Conservation (phyloP, 441 rosid genomes). For the Cnidoscolus chayamansa region DNA sequence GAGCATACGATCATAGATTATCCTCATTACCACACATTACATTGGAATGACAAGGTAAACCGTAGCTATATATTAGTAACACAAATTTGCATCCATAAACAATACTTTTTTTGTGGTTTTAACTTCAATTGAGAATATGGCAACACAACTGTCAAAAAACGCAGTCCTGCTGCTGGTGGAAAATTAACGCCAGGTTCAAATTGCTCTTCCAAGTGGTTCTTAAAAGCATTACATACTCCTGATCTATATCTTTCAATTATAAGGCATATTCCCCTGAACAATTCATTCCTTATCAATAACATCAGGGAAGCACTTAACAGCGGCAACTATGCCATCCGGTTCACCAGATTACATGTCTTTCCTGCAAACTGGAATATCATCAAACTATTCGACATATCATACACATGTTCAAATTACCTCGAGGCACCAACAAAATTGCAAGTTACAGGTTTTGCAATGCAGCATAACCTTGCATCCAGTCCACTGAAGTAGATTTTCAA, state of each 20-base stretch:
- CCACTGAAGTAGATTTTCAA: constrained; percentile 30
- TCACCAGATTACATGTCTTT: constrained; percentile 20
- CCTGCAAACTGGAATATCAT: constrained; percentile 38
- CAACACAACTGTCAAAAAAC: too few species aligned
- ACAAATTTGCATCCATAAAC: too few species aligned
- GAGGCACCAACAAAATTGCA: constrained; percentile 16
- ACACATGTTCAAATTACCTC: constrained; percentile 30
- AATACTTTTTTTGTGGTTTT: too few species aligned
- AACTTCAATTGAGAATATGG: too few species aligned
- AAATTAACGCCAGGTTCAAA: background rate
- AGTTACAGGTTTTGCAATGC: constrained; percentile 21
- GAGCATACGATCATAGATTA: too few species aligned
- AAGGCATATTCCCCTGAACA: constrained; percentile 9
- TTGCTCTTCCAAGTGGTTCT: background rate
- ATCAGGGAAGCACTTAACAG: background rate
- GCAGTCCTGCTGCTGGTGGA: background rate
- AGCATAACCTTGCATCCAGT: constrained; percentile 15
- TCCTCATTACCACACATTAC: too few species aligned
- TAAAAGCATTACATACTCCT: constrained; percentile 1
- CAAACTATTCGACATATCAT: constrained; percentile 21
- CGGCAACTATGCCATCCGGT: constrained; percentile 22
- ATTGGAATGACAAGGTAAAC: too few species aligned
- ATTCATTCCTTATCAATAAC: background rate
- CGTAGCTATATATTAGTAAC: too few species aligned
- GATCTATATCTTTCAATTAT: background rate